phyloP scores from a whole-genome alignment of 2,329 filamentous ascomycete genomes.

The Penicillium sp. region DNA sequence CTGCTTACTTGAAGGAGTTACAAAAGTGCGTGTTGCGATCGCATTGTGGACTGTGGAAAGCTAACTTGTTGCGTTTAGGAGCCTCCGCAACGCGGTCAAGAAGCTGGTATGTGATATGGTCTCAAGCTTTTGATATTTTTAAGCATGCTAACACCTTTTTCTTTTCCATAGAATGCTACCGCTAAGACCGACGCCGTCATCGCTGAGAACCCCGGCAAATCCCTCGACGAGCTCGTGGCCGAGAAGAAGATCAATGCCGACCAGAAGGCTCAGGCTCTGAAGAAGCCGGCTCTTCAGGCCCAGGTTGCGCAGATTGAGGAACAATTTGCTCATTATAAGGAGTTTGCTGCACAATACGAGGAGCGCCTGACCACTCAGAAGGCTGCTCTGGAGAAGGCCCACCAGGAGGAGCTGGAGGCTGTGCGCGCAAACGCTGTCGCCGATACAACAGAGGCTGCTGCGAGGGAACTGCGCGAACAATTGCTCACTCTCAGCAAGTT shows the following conservation, averaged over 20 bases:
- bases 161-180: slow-evolving; percentile 50
- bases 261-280: slow-evolving; percentile 62
- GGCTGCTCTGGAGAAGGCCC: slow-evolving; percentile 53
- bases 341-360: slow-evolving; percentile 60
- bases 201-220: slow-evolving; percentile 58
- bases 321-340: slow-evolving; percentile 60
- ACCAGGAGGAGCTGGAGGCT: slow-evolving; percentile 56
- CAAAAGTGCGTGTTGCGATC: slow-evolving; percentile 66
- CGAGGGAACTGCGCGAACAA: slow-evolving; percentile 53
- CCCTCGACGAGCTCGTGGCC: slow-evolving; percentile 62
- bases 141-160: slow-evolving; percentile 23
- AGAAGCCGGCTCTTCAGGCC: slow-evolving; percentile 61
- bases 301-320: slow-evolving; percentile 59
- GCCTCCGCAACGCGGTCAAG: slow-evolving; percentile 88
- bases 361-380: slow-evolving; percentile 56
- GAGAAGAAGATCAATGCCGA: slow-evolving; percentile 64
- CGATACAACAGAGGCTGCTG: slow-evolving; percentile 48
- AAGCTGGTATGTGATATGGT: slow-evolving; percentile 69
- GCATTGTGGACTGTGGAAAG: slow-evolving; percentile 2
- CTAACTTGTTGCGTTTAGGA: slow-evolving; percentile 53
- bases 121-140: neutral
- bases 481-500: slow-evolving; percentile 61
- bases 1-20: slow-evolving; percentile 79
- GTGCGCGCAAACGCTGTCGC: slow-evolving; percentile 51
- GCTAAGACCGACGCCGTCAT: slow-evolving; percentile 61